Evolutionary conservation across 2,329 filamentous ascomycete species (phyloP).

Genomic region (Cryphonectria nitschkei): DNA sequence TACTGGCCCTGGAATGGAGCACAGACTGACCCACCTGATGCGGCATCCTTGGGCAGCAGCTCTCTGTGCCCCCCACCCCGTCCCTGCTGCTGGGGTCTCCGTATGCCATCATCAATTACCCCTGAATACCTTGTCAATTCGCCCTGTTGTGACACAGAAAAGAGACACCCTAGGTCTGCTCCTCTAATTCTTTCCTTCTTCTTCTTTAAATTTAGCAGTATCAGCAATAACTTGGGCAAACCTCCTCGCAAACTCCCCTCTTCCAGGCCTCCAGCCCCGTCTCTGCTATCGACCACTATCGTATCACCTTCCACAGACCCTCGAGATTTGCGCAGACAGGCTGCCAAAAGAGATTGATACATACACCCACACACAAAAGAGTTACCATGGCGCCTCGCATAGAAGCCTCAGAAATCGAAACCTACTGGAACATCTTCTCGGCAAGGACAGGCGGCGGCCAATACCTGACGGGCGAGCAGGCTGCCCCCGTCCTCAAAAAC

Average conservation of each 20-base stretch:
- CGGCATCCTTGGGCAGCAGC: constrained; percentile 4
- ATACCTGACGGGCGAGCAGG: constrained; percentile 64
- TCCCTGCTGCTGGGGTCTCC: constrained; percentile 3
- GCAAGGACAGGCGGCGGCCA: constrained; percentile 62
- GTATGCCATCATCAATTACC: not conserved
- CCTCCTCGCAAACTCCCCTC: not conserved
- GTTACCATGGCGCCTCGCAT: constrained; percentile 61
- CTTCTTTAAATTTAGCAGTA: too few species aligned
- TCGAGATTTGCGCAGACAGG: not conserved
- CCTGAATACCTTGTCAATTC: constrained; percentile 1
- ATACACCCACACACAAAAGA: not conserved
- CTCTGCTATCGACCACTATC: not conserved
- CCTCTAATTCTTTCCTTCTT: not conserved
- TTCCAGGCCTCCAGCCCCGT: not conserved
- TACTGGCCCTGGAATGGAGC: not conserved
- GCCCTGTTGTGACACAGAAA: not conserved
- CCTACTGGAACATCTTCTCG: constrained; percentile 68
- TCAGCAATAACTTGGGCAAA: not conserved
- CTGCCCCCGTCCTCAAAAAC: constrained; percentile 66
- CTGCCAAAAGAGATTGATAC: not conserved
- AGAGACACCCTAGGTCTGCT: not conserved
- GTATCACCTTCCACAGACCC: not conserved
- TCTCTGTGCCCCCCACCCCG: not conserved
- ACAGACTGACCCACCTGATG: not conserved
- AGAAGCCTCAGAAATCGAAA: constrained; percentile 65